Evolutionary conservation across 352 stramenopile species (phyloP).

Genomic region (Chrysophaeum taylorii): DNA sequence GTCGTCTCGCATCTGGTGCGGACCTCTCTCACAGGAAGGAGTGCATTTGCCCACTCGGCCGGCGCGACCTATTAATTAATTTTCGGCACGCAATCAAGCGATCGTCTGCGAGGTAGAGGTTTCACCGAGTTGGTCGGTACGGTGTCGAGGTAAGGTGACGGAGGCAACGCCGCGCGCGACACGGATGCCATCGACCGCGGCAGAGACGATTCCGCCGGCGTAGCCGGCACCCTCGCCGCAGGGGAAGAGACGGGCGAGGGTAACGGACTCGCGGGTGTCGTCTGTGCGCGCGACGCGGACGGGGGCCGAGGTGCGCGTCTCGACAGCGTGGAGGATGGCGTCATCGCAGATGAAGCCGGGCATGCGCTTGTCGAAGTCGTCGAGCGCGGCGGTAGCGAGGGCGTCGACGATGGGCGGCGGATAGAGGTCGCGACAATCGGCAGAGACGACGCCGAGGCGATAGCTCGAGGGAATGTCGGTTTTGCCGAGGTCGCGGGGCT

Average conservation of each 20-base stretch:
- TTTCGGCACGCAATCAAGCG: too few species aligned
- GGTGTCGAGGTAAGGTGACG: too few species aligned
- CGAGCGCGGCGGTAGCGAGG: slow-evolving; percentile 41
- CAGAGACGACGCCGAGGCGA: slow-evolving; percentile 47
- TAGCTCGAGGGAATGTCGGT: slow-evolving; percentile 47
- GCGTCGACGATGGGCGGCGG: slow-evolving; percentile 42
- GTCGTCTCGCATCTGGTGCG: too few species aligned
- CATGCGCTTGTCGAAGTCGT: slow-evolving; percentile 53
- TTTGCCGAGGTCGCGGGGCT: slow-evolving; percentile 18
- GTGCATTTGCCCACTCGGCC: too few species aligned
- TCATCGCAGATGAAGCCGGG: slow-evolving; percentile 49
- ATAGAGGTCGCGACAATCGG: slow-evolving; percentile 53
- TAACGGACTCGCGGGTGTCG: slow-evolving; percentile 41
- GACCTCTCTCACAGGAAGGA: too few species aligned
- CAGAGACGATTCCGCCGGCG: slow-evolving; percentile 61
- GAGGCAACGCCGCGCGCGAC: slow-evolving; percentile 35
- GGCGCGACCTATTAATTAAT: too few species aligned
- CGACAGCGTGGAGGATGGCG: slow-evolving; percentile 57
- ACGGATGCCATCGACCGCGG: slow-evolving; percentile 53
- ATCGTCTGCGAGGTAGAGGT: too few species aligned
- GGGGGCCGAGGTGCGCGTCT: slow-evolving; percentile 58
- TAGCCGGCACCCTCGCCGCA: slow-evolving; percentile 58
- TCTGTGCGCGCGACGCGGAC: slow-evolving; percentile 45
- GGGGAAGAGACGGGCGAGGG: slow-evolving; percentile 46
- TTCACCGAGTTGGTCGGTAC: too few species aligned